These are phyloP conservation scores for Dictyostelium capitatum DNA, from an alignment of 78 protist genomes.

Conservation along the genomic window DNA sequence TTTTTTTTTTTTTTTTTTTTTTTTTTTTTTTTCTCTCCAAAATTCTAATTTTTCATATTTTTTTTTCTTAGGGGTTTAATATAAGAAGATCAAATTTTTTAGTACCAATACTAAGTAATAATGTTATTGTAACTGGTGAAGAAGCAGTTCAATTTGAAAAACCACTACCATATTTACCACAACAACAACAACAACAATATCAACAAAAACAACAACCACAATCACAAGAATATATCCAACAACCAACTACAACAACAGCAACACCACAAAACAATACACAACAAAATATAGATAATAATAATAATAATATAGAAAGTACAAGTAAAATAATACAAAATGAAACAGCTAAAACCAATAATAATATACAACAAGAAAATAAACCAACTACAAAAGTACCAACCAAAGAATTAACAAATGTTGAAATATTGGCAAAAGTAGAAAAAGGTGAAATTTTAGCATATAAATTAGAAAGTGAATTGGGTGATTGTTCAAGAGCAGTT, in stretches of 20 bases:
- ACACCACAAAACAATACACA: neutral
- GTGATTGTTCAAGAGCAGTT: conserved; percentile 85
- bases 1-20: no score
- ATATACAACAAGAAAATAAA: neutral
- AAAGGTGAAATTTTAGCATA: conserved; percentile 60
- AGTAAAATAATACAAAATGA: neutral
- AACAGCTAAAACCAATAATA: neutral
- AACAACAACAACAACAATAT: no score
- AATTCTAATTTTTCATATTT: neutral
- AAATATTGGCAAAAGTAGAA: conserved; percentile 46
- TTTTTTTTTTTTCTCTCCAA: neutral
- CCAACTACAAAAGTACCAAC: neutral
- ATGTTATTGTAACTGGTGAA: conserved; percentile 80
- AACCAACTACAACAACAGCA: no score
- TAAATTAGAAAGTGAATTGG: conserved; percentile 75
- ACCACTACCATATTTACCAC: neutral
- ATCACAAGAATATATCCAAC: no score
- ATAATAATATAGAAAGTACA: neutral
- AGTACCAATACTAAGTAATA: conserved; percentile 81
- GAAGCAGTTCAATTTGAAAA: conserved; percentile 72
- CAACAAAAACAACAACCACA: no score
- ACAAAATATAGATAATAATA: neutral
- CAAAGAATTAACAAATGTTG: conserved; percentile 8
- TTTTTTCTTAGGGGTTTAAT: conserved; percentile 62
- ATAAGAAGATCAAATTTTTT: conserved; percentile 81